Evolutionary conservation across 495 filamentous ascomycete species (phyloP).

Genomic region (Neurospora sp.): DNA sequence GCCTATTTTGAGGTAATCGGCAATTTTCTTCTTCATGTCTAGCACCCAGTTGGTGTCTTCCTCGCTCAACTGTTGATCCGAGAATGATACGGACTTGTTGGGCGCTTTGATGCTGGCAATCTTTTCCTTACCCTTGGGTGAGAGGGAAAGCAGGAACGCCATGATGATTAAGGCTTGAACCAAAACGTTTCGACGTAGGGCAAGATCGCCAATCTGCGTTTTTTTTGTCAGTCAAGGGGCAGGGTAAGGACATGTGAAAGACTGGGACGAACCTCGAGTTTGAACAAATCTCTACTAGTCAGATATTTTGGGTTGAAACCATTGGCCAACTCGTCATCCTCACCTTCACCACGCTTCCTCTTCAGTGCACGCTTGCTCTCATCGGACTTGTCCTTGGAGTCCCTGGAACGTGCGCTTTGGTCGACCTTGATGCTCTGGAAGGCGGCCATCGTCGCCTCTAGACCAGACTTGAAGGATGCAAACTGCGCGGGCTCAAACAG

Average conservation of each 20-base stretch:
- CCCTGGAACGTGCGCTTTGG: conserved; percentile 26
- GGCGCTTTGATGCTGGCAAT: conserved; percentile 50
- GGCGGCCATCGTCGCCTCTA: conserved; percentile 66
- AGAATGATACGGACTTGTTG: conserved; percentile 82
- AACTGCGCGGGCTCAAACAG: conserved; percentile 65
- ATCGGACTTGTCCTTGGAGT: conserved; percentile 40
- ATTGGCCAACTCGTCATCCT: conserved; percentile 51
- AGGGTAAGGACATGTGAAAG: not conserved
- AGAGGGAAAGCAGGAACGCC: conserved; percentile 85
- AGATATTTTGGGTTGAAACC: conserved; percentile 95
- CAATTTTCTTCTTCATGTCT: conserved; percentile 61
- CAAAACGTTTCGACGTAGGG: conserved; percentile 85
- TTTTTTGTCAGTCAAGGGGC: conserved; percentile 8
- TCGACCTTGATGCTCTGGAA: conserved; percentile 75
- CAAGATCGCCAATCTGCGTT: conserved; percentile 72
- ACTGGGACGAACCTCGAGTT: conserved; percentile 60
- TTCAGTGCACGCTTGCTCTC: conserved; percentile 56
- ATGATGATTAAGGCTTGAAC: conserved; percentile 90
- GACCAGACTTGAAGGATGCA: conserved; percentile 60
- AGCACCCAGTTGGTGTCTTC: conserved; percentile 80
- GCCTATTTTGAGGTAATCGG: conserved; percentile 62
- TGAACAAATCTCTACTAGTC: conserved; percentile 88
- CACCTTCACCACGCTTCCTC: conserved; percentile 54
- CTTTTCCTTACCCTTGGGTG: conserved; percentile 69
- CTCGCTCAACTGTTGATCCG: conserved; percentile 58